These are phyloP conservation scores for Effrenium voratum DNA, from an alignment of 73 alveolate species.

Conservation along the genomic window DNA sequence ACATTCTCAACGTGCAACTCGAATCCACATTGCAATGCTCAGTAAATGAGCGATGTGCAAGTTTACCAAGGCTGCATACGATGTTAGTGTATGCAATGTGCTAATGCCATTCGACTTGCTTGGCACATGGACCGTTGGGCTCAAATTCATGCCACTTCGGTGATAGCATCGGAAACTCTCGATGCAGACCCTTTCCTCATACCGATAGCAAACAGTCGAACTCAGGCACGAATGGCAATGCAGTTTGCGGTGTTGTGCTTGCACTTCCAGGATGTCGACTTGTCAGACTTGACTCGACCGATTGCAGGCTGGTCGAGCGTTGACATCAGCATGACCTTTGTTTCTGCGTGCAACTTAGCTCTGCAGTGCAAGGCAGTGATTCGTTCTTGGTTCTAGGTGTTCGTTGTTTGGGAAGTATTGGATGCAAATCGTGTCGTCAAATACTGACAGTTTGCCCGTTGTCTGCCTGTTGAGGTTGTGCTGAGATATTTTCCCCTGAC, in stretches of 20 bases:
- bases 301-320: not conserved
- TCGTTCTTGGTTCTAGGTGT: not conserved
- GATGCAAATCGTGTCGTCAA: not conserved
- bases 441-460: conserved; percentile 21
- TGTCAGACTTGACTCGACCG: not conserved
- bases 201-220: not conserved
- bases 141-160: no score
- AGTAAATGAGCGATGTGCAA: no score
- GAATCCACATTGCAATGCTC: no score
- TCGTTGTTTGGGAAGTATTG: not conserved
- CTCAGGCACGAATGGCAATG: not conserved
- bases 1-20: no score
- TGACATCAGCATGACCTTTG: no score
- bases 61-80: no score
- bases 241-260: not conserved
- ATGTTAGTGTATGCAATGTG: no score
- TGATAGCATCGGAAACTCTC: conserved; percentile 72
- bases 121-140: no score
- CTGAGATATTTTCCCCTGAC: not conserved
- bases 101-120: no score
- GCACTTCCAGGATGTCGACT: no score
- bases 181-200: conserved; percentile 51
- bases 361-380: not conserved
- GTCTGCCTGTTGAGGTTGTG: not conserved
- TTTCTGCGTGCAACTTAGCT: not conserved